These are phyloP conservation scores for Podochytrium sp. DNA, from an alignment of 192 early-diverging fungal genomes.

Conservation along the genomic window DNA sequence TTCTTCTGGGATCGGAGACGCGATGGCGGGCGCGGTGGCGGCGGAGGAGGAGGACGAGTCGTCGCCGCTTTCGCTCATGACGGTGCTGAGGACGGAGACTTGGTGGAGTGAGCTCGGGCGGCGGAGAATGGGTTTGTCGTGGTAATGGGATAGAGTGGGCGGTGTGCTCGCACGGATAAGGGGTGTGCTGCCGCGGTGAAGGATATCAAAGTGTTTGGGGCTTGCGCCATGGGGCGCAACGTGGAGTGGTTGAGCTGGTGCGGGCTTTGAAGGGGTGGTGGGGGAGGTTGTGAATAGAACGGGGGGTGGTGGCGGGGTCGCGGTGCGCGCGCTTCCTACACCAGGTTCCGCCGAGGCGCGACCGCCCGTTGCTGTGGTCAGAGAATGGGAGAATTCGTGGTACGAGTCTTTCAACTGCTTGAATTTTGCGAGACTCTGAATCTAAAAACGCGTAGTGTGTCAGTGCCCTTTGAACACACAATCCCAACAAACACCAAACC, in stretches of 20 bases:
- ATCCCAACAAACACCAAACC: constrained; percentile 1
- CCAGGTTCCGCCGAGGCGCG: no score
- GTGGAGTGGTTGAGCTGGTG: neutral
- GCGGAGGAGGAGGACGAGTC: neutral
- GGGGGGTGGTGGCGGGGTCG: neutral
- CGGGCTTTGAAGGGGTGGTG: neutral
- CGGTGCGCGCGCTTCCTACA: neutral
- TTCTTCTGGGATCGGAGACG: constrained; percentile 8
- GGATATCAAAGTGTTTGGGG: constrained; percentile 2
- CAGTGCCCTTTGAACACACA: no score
- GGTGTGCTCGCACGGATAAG: no score
- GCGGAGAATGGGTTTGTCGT: no score
- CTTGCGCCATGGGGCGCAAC: neutral
- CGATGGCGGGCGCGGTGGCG: neutral
- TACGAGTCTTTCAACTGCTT: constrained; percentile 22
- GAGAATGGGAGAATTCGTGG: constrained; percentile 12
- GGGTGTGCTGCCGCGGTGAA: neutral
- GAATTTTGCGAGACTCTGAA: neutral
- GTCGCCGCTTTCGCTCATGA: constrained; percentile 16
- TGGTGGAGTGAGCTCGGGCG: constrained; percentile 11
- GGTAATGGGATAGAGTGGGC: no score
- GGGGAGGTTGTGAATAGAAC: neutral
- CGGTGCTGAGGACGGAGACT: constrained; percentile 15
- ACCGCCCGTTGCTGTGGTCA: constrained; percentile 3
- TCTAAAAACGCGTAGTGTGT: no score